phyloP scores from a whole-genome alignment of 495 filamentous ascomycete genomes.

The Penicillium crystallinum region DNA sequence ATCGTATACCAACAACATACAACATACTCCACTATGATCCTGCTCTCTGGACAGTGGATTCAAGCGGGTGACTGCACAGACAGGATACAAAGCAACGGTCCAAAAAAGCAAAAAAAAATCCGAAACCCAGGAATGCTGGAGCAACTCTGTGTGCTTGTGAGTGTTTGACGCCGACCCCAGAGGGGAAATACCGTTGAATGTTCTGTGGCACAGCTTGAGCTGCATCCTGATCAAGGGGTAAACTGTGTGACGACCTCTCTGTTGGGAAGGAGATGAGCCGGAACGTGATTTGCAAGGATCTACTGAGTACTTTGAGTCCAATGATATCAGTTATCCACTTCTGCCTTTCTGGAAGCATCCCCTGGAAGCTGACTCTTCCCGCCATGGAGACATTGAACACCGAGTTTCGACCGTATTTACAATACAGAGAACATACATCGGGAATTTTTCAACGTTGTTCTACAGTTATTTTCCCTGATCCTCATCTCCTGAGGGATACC shows the following conservation, averaged over 20 bases:
- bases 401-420: neutral
- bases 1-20: neutral
- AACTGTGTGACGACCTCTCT: neutral
- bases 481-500: neutral
- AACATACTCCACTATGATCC: conserved; percentile 1
- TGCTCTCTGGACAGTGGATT: neutral
- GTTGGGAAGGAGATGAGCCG: neutral
- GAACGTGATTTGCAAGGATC: too few species aligned
- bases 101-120: conserved; percentile 9
- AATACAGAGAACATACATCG: too few species aligned
- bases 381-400: neutral
- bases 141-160: conserved; percentile 6
- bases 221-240: conserved; percentile 11
- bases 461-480: neutral
- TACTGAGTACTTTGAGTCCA: too few species aligned
- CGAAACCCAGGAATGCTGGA: neutral
- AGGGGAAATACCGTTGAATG: neutral
- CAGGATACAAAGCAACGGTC: conserved; percentile 10
- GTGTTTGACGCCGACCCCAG: conserved; percentile 5
- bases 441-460: too few species aligned
- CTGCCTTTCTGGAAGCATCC: neutral
- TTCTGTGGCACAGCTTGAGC: conserved; percentile 6
- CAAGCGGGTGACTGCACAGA: conserved; percentile 7
- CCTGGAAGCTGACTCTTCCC: neutral
- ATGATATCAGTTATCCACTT: neutral